phyloP scores from a whole-genome alignment of 371 early-diverging fungal genomes.

The Lichtheimia ramosa region DNA sequence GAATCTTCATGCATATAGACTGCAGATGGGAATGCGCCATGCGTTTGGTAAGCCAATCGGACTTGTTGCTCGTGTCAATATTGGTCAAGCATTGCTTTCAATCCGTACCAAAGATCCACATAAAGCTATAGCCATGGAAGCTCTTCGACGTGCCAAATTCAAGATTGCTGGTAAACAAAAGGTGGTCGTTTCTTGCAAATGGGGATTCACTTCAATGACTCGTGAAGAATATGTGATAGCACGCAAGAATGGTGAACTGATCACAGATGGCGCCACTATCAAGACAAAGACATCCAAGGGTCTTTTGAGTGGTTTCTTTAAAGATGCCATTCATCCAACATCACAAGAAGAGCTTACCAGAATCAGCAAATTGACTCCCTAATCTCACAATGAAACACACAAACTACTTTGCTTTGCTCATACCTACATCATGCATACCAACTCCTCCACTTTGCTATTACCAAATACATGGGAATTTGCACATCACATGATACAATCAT shows the following conservation, averaged over 20 bases:
- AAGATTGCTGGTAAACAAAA: slow-evolving; percentile 99
- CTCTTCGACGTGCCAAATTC: slow-evolving; percentile 96
- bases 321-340: background rate
- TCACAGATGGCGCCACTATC: slow-evolving; percentile 96
- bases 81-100: slow-evolving; percentile 98
- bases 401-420: too few relatives aligned
- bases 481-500: too few relatives aligned
- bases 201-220: slow-evolving; percentile 99
- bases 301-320: slow-evolving; percentile 68
- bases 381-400: too few relatives aligned
- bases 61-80: slow-evolving; percentile 98
- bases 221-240: slow-evolving; percentile 90
- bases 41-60: slow-evolving; percentile 99
- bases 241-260: slow-evolving; percentile 77
- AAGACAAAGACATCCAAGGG: slow-evolving; percentile 92
- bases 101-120: slow-evolving; percentile 97
- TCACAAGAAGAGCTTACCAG: too few relatives aligned
- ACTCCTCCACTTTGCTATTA: too few relatives aligned
- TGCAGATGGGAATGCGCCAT: slow-evolving; percentile 99
- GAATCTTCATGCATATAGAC: slow-evolving; percentile 51
- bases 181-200: slow-evolving; percentile 98
- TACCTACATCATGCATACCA: too few relatives aligned
- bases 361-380: too few relatives aligned
- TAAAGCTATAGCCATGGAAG: slow-evolving; percentile 95
- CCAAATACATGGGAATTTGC: too few relatives aligned